Conservation (phyloP, 306 rosid species). For the Pyrus bretschneideri region DNA sequence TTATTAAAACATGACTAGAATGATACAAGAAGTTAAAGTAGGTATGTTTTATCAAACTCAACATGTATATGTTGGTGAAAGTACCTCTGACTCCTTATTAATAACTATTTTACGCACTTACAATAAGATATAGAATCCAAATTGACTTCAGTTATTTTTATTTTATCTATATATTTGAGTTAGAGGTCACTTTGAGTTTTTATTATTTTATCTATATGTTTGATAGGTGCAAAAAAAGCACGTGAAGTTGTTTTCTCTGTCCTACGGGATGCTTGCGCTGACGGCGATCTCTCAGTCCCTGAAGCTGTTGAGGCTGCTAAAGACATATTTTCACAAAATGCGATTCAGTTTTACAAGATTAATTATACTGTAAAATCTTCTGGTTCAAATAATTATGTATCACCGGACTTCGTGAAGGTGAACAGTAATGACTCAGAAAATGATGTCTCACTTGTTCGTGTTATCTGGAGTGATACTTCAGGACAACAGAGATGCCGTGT, state of each 20-base stretch:
- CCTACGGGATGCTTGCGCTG: conserved; percentile 58
- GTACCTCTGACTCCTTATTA: too few relatives aligned
- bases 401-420: conserved; percentile 23
- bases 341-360: conserved; percentile 63
- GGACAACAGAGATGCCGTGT: conserved; percentile 96
- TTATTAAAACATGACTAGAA: too few relatives aligned
- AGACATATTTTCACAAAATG: conserved; percentile 67
- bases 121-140: too few relatives aligned
- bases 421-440: conserved; percentile 23
- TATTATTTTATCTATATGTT: not conserved
- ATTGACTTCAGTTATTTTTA: too few relatives aligned
- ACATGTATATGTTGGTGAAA: too few relatives aligned
- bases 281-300: conserved; percentile 68
- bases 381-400: conserved; percentile 19
- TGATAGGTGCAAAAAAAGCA: conserved; percentile 72
- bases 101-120: too few relatives aligned
- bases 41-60: too few relatives aligned
- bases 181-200: too few relatives aligned
- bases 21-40: too few relatives aligned
- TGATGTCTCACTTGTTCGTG: conserved; percentile 57
- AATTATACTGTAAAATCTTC: conserved; percentile 9
- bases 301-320: conserved; percentile 78
- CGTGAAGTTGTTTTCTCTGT: conserved; percentile 73
- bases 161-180: too few relatives aligned
- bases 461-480: conserved; percentile 76